Conservation (phyloP, 2,329 filamentous ascomycete genomes). For the Dryadomyces quercus-mongolicae region DNA sequence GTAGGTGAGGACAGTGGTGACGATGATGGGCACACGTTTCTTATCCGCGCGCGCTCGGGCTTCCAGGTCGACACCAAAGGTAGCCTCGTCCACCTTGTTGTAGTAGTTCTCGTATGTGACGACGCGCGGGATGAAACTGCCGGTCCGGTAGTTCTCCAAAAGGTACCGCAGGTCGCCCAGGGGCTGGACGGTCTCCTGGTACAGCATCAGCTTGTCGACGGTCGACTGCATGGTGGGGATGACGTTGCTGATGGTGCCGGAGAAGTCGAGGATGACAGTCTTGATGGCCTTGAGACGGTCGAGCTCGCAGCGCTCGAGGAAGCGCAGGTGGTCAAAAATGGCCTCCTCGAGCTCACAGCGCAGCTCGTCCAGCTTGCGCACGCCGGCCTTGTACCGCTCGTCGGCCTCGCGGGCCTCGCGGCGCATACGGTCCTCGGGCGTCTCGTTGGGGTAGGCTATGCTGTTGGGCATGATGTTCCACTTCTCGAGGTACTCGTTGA, state of each 20-base stretch:
- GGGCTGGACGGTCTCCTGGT: slow-evolving; percentile 97
- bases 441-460: slow-evolving; percentile 86
- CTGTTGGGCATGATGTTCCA: slow-evolving; percentile 74
- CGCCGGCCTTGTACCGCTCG: slow-evolving; percentile 79
- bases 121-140: slow-evolving; percentile 81
- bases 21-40: slow-evolving; percentile 85
- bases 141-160: slow-evolving; percentile 92
- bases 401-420: slow-evolving; percentile 85
- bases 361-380: slow-evolving; percentile 78
- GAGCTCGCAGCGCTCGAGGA: slow-evolving; percentile 93
- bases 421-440: slow-evolving; percentile 71
- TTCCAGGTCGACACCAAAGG: slow-evolving; percentile 96
- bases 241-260: slow-evolving; percentile 92
- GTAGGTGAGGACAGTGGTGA: slow-evolving; percentile 89
- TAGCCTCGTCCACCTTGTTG: slow-evolving; percentile 94
- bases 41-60: slow-evolving; percentile 84
- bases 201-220: slow-evolving; percentile 97
- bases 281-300: slow-evolving; percentile 97
- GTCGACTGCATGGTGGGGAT: slow-evolving; percentile 92
- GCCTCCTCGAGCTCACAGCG: slow-evolving; percentile 92
- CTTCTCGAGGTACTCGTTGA: slow-evolving; percentile 79
- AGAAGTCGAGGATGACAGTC: slow-evolving; percentile 94
- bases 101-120: slow-evolving; percentile 98
- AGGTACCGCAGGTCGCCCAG: slow-evolving; percentile 81
- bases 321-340: slow-evolving; percentile 83